Evolutionary conservation across 805 yeast genomes (phyloP), one percentile per base, ranked within the genome.

Genomic region (Kuraishia capsulata): DNA sequence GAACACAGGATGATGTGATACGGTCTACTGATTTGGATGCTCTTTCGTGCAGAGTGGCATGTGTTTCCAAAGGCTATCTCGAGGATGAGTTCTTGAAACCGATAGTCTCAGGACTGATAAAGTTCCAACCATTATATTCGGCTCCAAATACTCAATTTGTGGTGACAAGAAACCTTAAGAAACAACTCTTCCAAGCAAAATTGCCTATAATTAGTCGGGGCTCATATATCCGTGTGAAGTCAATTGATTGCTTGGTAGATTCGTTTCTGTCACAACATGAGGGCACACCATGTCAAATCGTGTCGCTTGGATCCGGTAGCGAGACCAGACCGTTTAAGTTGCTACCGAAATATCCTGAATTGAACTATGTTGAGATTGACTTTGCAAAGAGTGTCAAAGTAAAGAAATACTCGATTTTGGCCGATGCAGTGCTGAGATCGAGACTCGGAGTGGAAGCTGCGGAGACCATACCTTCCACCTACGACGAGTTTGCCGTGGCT

Each of bases 281-380:
- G 2, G 30, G 32, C 17, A 40, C 35, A 2, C 39, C 43, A 13
- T 57, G 73, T 34, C 81, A 81, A 50, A 68, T 83, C 13, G 59
- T 84, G 1, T 80, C 87, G 1, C 52, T 83, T n/a, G 94, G 94
- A 0, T 80, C 89, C 2, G 94, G 94, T 4, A 79, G 85, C 13
- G 94, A 84, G 49, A 81, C 92, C 0, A 53, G 90, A 38, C 68
- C 72, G 13, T 81, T 83, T 51, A 54, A 64, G 8, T 43, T 76
- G 13, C 53, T 82, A 30, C 50, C 59, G 5, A 34, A 54, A 4
- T 38, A 59, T 35, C 28, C 45, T 9, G 42, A 48, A 3, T 44
- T 79, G 25, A 49, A 47, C 2, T 76, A 77, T 47, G 64, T 70
- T 42, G 94, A 83, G 51, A 51, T 80, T 18, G 94, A 83, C 54